Conservation (phyloP, 495 filamentous ascomycete species). For the Diplogelasinospora grovesii region DNA sequence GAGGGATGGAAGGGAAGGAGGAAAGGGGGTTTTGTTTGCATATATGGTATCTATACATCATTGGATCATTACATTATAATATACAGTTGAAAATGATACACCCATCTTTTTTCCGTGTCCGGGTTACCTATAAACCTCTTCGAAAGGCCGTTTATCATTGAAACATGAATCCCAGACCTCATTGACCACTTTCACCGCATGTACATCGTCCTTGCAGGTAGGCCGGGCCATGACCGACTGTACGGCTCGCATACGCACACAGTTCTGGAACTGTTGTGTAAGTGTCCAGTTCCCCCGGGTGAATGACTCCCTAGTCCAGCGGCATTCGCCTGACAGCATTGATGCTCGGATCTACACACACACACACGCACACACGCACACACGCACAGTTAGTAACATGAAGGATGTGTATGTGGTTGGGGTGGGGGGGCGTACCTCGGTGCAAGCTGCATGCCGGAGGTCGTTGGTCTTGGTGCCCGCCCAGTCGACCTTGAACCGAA, state of each 20-base stretch:
- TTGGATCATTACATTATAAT: no score
- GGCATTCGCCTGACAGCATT: constrained; percentile 86
- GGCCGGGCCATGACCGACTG: constrained; percentile 69
- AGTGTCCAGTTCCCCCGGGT: constrained; percentile 75
- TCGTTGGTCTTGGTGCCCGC: constrained; percentile 53
- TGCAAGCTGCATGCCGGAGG: constrained; percentile 84
- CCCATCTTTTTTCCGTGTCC: no score
- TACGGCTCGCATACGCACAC: constrained; percentile 74
- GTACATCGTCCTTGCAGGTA: constrained; percentile 74
- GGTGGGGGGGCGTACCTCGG: constrained; percentile 60
- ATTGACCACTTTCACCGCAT: constrained; percentile 83
- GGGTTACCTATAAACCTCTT: constrained; percentile 93
- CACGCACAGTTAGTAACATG: no score
- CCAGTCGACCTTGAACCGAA: constrained; percentile 85
- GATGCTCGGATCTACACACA: constrained; percentile 69
- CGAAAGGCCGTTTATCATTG: constrained; percentile 86
- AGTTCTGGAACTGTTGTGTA: constrained; percentile 88
- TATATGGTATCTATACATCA: no score
- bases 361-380: no score
- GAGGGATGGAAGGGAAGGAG: no score
- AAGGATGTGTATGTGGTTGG: no score
- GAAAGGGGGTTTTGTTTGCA: no score
- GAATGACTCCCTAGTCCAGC: constrained; percentile 83
- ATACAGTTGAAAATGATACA: no score
- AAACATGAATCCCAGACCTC: constrained; percentile 98